Evolutionary conservation across 2,329 filamentous ascomycete genomes (phyloP).

Genomic region (Fulvia fulva): DNA sequence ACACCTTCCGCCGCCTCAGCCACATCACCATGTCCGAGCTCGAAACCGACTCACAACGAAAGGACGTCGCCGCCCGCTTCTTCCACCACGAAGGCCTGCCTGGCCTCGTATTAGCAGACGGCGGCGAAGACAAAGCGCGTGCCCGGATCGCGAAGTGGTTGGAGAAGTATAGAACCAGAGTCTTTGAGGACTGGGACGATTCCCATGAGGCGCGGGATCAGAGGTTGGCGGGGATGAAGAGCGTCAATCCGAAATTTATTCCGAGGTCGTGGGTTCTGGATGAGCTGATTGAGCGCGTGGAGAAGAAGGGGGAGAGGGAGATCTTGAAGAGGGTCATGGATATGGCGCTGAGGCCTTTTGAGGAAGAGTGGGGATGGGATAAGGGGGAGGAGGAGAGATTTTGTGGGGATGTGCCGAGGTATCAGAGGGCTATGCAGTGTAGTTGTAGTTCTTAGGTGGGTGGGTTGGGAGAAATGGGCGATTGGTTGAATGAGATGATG

Average conservation of each 20-base stretch:
- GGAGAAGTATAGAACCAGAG: conserved; percentile 66
- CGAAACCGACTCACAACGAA: conserved; percentile 59
- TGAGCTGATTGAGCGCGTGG: conserved; percentile 84
- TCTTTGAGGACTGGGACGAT: conserved; percentile 71
- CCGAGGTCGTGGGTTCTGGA: conserved; percentile 89
- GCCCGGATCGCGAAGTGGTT: conserved; percentile 74
- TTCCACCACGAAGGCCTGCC: conserved; percentile 72
- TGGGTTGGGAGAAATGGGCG: no score
- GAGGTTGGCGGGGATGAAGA: conserved; percentile 71
- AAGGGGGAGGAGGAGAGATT: conserved; percentile 74
- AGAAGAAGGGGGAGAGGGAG: conserved; percentile 76
- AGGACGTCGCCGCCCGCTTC: conserved; percentile 66
- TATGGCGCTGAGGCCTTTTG: conserved; percentile 78
- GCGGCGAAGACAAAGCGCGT: conserved; percentile 61
- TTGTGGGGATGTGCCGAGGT: conserved; percentile 77
- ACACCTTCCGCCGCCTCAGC: conserved; percentile 82
- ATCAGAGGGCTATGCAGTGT: conserved; percentile 80
- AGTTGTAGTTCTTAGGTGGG: conserved; percentile 76
- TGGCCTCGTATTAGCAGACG: conserved; percentile 42
- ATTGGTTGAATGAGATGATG: no score
- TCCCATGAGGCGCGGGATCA: conserved; percentile 54
- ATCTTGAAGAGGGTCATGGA: conserved; percentile 75
- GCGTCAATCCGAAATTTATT: conserved; percentile 87
- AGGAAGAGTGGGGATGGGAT: conserved; percentile 68
- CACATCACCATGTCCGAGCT: conserved; percentile 60